Evolutionary conservation across 495 filamentous ascomycete species (phyloP).

Genomic region (Tuber magnatum): DNA sequence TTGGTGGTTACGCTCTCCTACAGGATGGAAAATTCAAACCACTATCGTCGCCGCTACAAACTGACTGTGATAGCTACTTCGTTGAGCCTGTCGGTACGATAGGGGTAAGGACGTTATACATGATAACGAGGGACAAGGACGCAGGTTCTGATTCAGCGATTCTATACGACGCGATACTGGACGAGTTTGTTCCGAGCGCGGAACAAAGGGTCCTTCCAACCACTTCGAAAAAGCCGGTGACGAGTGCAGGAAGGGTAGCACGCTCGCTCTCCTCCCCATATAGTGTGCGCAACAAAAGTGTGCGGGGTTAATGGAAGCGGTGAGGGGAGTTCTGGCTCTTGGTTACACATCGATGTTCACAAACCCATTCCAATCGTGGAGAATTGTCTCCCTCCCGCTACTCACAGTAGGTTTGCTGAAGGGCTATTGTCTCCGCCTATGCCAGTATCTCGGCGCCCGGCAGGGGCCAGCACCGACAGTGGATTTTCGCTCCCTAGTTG

Average conservation of each 20-base stretch:
- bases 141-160: background rate
- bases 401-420: background rate
- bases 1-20: background rate
- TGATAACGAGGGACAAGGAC: background rate
- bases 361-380: background rate
- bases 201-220: background rate
- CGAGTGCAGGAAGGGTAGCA: background rate
- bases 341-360: background rate
- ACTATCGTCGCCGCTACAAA: background rate
- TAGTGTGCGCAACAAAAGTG: background rate
- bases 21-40: background rate
- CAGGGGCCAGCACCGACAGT: background rate
- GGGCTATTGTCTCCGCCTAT: background rate
- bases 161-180: background rate
- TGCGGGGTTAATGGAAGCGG: background rate
- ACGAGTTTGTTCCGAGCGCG: background rate
- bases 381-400: background rate
- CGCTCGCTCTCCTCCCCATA: background rate
- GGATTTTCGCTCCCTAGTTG: background rate
- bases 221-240: background rate
- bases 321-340: background rate
- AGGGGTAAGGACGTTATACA: background rate
- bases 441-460: background rate
- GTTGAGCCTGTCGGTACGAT: background rate
- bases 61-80: background rate